phyloP scores from a whole-genome alignment of 2,329 filamentous ascomycete genomes.

The Fonsecaea nubica region DNA sequence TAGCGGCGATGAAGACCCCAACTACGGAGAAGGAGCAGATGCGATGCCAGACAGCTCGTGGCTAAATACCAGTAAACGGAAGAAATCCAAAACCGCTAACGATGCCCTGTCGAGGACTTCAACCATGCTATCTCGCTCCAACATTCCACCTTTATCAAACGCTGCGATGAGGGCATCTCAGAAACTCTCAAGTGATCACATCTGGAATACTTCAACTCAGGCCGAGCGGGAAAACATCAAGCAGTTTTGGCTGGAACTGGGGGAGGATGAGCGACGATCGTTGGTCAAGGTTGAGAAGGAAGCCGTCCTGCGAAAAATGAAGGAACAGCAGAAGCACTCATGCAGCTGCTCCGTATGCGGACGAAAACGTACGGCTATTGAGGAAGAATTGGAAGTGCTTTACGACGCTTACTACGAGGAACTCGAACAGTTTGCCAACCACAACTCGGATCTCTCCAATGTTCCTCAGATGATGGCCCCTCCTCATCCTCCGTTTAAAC shows the following conservation, averaged over 20 bases:
- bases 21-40: constrained; percentile 44
- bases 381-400: constrained; percentile 94
- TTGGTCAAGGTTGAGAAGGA: constrained; percentile 99
- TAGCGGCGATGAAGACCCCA: constrained; percentile 60
- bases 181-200: constrained; percentile 74
- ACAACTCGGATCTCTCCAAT: constrained; percentile 68
- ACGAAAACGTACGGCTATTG: constrained; percentile 92
- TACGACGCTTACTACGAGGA: constrained; percentile 99
- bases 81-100: constrained; percentile 41
- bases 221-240: constrained; percentile 98
- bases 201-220: constrained; percentile 95
- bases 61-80: constrained; percentile 41
- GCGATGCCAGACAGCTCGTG: constrained; percentile 39
- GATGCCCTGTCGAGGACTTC: constrained; percentile 32
- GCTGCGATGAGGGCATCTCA: constrained; percentile 51
- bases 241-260: constrained; percentile 94
- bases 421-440: constrained; percentile 94
- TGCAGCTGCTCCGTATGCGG: constrained; percentile 98
- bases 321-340: constrained; percentile 98
- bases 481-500: constrained; percentile 59
- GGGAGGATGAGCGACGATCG: constrained; percentile 92
- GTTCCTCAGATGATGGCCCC: constrained; percentile 72
- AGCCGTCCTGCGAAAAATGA: constrained; percentile 98
- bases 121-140: constrained; percentile 49
- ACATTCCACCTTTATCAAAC: constrained; percentile 53